Evolutionary conservation across 2,329 filamentous ascomycete species (phyloP).

Genomic region (Epichloe coenophiala): DNA sequence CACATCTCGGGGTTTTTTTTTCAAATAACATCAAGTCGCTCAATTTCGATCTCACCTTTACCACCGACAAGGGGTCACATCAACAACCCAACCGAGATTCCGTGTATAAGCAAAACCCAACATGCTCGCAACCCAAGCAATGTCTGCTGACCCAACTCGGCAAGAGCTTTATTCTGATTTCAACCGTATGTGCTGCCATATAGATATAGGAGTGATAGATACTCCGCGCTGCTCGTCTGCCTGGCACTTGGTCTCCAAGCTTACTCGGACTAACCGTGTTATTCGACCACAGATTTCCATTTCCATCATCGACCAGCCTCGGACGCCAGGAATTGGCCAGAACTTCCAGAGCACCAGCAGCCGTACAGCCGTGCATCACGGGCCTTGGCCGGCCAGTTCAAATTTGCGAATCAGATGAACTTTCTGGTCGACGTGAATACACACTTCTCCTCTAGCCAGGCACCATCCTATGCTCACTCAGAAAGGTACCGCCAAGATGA

Average conservation of each 20-base stretch:
- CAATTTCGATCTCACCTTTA: too few species aligned
- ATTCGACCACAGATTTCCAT: neutral
- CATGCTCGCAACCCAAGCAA: conserved; percentile 3
- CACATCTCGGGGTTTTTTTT: neutral
- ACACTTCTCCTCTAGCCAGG: neutral
- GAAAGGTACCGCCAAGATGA: neutral
- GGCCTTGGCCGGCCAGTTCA: neutral
- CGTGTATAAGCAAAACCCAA: neutral
- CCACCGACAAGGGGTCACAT: too few species aligned
- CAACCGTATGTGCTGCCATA: neutral
- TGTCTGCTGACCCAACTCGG: conserved; percentile 1
- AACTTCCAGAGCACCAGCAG: too few species aligned
- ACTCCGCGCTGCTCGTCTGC: too few species aligned
- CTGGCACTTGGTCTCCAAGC: too few species aligned
- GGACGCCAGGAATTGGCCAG: neutral
- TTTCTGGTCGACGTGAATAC: neutral
- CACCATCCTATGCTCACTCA: neutral
- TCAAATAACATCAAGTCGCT: too few species aligned
- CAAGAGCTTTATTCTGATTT: neutral
- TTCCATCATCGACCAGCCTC: neutral
- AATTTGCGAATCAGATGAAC: neutral
- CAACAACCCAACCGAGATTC: too few species aligned
- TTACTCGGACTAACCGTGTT: too few species aligned
- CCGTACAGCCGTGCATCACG: neutral
- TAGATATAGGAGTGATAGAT: too few species aligned